Conservation (phyloP, 1,284 basidiomycete genomes). For the Golubevia pallescens region DNA sequence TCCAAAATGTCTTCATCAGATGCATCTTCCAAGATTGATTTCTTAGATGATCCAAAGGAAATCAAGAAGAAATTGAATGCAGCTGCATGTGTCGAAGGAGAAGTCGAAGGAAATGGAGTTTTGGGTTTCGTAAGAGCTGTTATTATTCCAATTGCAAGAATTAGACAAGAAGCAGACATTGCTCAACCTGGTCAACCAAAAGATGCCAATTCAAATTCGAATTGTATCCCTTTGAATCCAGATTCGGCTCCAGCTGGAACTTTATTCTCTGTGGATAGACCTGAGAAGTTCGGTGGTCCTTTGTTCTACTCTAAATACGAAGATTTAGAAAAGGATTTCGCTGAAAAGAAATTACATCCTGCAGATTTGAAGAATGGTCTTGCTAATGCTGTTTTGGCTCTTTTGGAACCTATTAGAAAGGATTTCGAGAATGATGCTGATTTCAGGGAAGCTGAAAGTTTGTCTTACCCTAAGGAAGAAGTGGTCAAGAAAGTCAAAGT, state of each 20-base stretch:
- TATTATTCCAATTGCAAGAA: constrained; percentile 77
- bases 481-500: constrained; percentile 47
- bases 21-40: constrained; percentile 95
- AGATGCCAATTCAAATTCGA: constrained; percentile 1
- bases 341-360: constrained; percentile 80
- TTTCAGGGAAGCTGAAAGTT: constrained; percentile 78
- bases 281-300: constrained; percentile 82
- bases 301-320: constrained; percentile 77
- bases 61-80: constrained; percentile 88
- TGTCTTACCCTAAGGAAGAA: constrained; percentile 76
- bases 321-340: constrained; percentile 79
- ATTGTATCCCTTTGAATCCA: neutral
- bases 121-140: constrained; percentile 88
- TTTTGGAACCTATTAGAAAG: constrained; percentile 82
- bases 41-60: constrained; percentile 84
- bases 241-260: constrained; percentile 73
- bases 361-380: constrained; percentile 87
- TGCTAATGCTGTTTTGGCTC: constrained; percentile 75
- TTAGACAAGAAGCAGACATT: constrained; percentile 29
- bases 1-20: constrained; percentile 99
- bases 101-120: constrained; percentile 85
- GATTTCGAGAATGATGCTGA: constrained; percentile 78
- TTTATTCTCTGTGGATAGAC: constrained; percentile 79
- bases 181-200: constrained; percentile 1
- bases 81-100: constrained; percentile 95